These are phyloP conservation scores for Rhynchospora tenuis DNA, from an alignment of 176 grass and related monocot genomes.

Conservation along the genomic window DNA sequence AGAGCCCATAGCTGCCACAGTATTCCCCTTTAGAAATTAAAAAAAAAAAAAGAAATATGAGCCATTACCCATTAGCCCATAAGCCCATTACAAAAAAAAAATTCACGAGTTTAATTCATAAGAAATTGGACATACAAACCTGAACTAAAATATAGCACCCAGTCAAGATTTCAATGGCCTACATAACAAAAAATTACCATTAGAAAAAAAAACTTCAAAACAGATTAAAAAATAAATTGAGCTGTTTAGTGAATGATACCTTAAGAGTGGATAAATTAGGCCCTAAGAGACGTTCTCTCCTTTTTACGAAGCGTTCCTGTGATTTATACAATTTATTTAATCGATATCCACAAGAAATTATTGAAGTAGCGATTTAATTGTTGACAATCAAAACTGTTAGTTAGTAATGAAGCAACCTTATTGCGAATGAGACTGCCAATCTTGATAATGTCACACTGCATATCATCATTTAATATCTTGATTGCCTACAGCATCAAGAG, in stretches of 20 bases:
- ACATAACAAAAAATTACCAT: slow-evolving; percentile 24
- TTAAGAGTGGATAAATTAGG: slow-evolving; percentile 93
- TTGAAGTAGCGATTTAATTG: neutral
- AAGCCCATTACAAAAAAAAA: neutral
- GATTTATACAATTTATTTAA: slow-evolving; percentile 23
- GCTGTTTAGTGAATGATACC: slow-evolving; percentile 31
- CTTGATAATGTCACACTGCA: slow-evolving; percentile 92
- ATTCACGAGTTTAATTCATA: neutral
- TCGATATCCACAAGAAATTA: slow-evolving; percentile 6
- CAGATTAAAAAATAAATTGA: neutral
- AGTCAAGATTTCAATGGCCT: slow-evolving; percentile 97
- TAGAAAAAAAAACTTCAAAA: slow-evolving; percentile 6
- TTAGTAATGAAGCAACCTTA: slow-evolving; percentile 48
- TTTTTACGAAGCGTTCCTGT: slow-evolving; percentile 95
- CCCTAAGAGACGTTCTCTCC: slow-evolving; percentile 92
- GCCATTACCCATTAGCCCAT: slow-evolving; percentile 10
- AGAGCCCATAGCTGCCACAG: slow-evolving; percentile 81
- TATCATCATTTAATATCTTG: slow-evolving; percentile 92
- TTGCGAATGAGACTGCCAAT: slow-evolving; percentile 75
- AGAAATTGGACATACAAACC: slow-evolving; percentile 42
- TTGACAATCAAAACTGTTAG: neutral
- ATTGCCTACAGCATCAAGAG: slow-evolving; percentile 87
- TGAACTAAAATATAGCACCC: slow-evolving; percentile 96
- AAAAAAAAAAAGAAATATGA: neutral
- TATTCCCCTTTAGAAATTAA: slow-evolving; percentile 78